Percentiles rank a stretch among this genome's conserved stretches.
phyloP scores from a whole-genome alignment of 108 stramenopile genomes.

The Skeletonema costatum region DNA sequence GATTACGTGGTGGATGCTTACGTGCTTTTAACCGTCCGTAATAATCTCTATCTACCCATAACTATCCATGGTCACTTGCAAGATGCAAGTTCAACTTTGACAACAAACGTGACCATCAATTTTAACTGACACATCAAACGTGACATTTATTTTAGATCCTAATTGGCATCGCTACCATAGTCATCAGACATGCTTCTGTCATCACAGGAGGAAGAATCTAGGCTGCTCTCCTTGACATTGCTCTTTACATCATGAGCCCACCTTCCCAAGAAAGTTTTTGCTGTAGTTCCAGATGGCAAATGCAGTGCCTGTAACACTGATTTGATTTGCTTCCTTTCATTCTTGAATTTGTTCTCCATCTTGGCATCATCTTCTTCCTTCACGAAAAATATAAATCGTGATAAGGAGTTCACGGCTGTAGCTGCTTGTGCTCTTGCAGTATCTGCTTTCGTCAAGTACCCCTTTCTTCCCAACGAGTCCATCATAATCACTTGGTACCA shows the following conservation, averaged over 20 bases:
- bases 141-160: too few species aligned
- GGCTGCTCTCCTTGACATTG: not conserved
- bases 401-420: slow-evolving; percentile 34
- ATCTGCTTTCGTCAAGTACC: slow-evolving; percentile 36
- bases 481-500: slow-evolving; percentile 61
- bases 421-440: slow-evolving; percentile 38
- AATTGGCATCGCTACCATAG: not conserved
- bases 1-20: too few species aligned
- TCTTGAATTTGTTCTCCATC: slow-evolving; percentile 26
- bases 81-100: too few species aligned
- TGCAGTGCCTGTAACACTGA: not conserved
- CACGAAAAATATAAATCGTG: slow-evolving; percentile 43
- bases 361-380: slow-evolving; percentile 15
- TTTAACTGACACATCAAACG: too few species aligned
- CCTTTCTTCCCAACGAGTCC: slow-evolving; percentile 60
- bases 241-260: slow-evolving; percentile 6
- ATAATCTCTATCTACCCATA: too few species aligned
- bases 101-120: too few species aligned
- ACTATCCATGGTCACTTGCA: too few species aligned
- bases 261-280: not conserved
- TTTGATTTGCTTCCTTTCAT: slow-evolving; percentile 32
- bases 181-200: not conserved
- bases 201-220: slow-evolving; percentile 8
- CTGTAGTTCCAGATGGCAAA: not conserved
- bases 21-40: too few species aligned